Evolutionary conservation across 345 rosid genomes (phyloP).

Genomic region (Boechera divaricarpa): DNA sequence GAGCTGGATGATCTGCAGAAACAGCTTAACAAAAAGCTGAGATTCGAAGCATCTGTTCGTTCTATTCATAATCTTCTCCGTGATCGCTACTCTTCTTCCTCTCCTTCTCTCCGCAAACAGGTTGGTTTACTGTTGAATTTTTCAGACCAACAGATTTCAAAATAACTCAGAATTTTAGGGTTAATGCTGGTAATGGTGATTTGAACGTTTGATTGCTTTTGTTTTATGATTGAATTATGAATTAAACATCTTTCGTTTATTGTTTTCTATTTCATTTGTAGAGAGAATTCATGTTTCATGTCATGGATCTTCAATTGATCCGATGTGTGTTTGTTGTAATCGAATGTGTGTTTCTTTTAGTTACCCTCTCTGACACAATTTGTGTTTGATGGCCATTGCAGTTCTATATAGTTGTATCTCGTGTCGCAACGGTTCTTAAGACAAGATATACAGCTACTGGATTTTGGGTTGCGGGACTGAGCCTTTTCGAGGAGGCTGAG

Average conservation of each 20-base stretch:
- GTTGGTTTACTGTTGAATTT: conserved; percentile 32
- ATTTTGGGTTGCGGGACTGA: conserved; percentile 82
- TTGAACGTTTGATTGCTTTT: not conserved
- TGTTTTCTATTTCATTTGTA: not conserved
- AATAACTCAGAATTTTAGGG: conserved; percentile 12
- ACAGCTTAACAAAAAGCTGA: conserved; percentile 78
- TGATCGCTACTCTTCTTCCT: conserved; percentile 59
- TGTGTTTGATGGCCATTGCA: conserved; percentile 37
- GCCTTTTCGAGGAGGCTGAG: conserved; percentile 70
- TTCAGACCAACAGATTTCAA: not conserved
- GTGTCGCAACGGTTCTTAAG: conserved; percentile 81
- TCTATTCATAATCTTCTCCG: conserved; percentile 63
- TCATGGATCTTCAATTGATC: conserved; percentile 2
- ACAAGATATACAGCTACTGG: conserved; percentile 86
- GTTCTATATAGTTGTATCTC: conserved; percentile 78
- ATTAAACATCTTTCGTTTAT: not conserved
- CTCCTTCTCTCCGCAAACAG: conserved; percentile 67
- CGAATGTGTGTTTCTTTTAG: not conserved
- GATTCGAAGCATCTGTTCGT: conserved; percentile 77
- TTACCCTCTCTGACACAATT: not conserved
- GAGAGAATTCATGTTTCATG: conserved; percentile 4
- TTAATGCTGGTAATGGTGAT: not conserved
- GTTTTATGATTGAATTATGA: conserved; percentile 1
- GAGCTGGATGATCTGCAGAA: conserved; percentile 76
- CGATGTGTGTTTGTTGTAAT: not conserved